These are phyloP conservation scores for Penicillium brevicompactum DNA, from an alignment of 2,329 filamentous ascomycete species.

Conservation along the genomic window DNA sequence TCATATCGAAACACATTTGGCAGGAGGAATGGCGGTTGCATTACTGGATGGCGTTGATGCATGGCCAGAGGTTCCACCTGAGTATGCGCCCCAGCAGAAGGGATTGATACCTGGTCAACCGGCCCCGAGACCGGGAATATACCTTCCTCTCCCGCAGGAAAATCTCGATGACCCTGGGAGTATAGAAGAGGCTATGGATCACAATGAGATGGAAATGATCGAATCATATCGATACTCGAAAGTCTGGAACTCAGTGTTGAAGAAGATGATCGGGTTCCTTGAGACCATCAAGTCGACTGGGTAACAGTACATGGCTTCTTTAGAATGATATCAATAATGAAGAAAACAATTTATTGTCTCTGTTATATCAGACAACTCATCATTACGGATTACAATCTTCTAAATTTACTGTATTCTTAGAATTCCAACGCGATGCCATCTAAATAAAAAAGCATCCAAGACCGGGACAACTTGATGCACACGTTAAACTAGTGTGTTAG, in stretches of 20 bases:
- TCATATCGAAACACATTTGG: slow-evolving; percentile 57
- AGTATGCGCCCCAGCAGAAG: slow-evolving; percentile 18
- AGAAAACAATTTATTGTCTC: not conserved
- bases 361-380: too few species aligned
- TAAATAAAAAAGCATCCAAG: too few species aligned
- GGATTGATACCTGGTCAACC: not conserved
- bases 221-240: not conserved
- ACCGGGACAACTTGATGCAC: too few species aligned
- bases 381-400: too few species aligned
- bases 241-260: not conserved
- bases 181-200: not conserved
- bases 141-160: not conserved
- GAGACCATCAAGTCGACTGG: not conserved
- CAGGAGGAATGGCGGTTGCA: slow-evolving; percentile 58
- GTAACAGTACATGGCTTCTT: not conserved
- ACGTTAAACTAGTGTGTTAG: too few species aligned
- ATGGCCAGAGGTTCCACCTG: slow-evolving; percentile 32
- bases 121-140: not conserved
- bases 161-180: not conserved
- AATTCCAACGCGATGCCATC: too few species aligned
- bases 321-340: not conserved
- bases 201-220: not conserved
- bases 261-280: not conserved
- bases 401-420: too few species aligned
- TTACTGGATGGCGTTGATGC: slow-evolving; percentile 47